Conservation (phyloP, 225 moss, liverwort and hornwort genomes). For the Takakia lepidozioides region DNA sequence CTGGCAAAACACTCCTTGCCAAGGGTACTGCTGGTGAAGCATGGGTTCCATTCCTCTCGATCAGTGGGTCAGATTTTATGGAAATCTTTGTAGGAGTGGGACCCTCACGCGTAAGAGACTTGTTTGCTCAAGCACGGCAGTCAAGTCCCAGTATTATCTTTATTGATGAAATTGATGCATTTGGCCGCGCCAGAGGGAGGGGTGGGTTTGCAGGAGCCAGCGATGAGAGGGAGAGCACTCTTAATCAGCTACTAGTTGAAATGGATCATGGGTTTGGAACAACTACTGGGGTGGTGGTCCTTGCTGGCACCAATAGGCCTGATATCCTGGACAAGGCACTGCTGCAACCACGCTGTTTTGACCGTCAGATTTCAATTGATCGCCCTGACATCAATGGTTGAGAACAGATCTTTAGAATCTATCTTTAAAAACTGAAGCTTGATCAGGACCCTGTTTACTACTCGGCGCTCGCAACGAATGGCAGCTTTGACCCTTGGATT, state of each 20-base stretch:
- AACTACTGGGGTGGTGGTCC: conserved; percentile 91
- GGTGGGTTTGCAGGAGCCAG: conserved; percentile 99
- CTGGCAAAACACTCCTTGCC: conserved; percentile 87
- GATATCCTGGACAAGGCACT: conserved; percentile 96
- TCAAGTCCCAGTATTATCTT: conserved; percentile 97
- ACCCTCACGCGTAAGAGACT: conserved; percentile 94
- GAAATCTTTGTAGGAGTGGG: conserved; percentile 99
- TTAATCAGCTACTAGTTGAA: conserved; percentile 95
- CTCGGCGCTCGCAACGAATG: conserved; percentile 89
- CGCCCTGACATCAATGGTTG: conserved; percentile 96
- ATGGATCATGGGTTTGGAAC: conserved; percentile 99
- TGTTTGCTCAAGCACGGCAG: conserved; percentile 97
- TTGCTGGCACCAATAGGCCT: conserved; percentile 97
- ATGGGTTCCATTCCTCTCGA: conserved; percentile 95
- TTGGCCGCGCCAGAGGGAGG: conserved; percentile 97
- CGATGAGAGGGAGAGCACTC: conserved; percentile 96
- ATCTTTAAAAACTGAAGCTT: conserved; percentile 80
- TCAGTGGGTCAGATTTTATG: conserved; percentile 99
- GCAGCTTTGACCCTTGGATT: conserved; percentile 97
- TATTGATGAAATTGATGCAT: conserved; percentile 98
- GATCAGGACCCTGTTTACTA: conserved; percentile 87
- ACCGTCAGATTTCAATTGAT: conserved; percentile 89
- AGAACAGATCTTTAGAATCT: conserved; percentile 96
- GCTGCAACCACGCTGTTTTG: conserved; percentile 89
- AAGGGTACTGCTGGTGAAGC: conserved; percentile 99